These are phyloP conservation scores for Hippophae gyantsensis DNA, from an alignment of 306 rosid genomes.

Conservation along the genomic window DNA sequence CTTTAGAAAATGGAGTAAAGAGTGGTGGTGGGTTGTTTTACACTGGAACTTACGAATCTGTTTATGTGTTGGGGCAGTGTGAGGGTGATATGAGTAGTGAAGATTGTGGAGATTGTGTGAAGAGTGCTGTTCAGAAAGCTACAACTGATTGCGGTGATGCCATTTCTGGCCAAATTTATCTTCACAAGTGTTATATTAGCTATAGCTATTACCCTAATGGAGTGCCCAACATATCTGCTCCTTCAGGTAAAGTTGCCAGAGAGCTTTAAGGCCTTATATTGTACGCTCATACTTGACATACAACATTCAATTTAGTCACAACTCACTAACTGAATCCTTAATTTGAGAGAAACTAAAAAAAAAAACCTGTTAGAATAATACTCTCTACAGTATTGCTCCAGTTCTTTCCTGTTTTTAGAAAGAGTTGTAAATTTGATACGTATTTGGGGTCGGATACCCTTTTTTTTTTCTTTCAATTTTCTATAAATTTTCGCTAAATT, in stretches of 20 bases:
- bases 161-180: constrained; percentile 67
- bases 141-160: constrained; percentile 41
- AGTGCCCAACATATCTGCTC: constrained; percentile 28
- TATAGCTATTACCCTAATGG: constrained; percentile 75
- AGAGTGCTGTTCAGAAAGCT: constrained; percentile 47
- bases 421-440: no score
- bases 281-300: neutral
- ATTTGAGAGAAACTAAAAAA: no score
- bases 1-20: constrained; percentile 52
- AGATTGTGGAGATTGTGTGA: constrained; percentile 64
- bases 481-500: no score
- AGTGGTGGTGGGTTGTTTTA: constrained; percentile 49
- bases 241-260: constrained; percentile 38
- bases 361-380: no score
- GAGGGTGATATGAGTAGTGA: constrained; percentile 52
- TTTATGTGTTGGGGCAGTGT: constrained; percentile 85
- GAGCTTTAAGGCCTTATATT: neutral
- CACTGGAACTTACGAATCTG: constrained; percentile 53
- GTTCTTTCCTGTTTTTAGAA: no score
- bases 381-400: no score
- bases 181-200: constrained; percentile 61
- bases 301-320: neutral
- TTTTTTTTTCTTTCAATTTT: no score
- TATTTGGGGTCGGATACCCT: no score
- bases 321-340: neutral